These are phyloP conservation scores for Podospora appendiculata DNA, from an alignment of 495 filamentous ascomycete genomes.

Conservation along the genomic window DNA sequence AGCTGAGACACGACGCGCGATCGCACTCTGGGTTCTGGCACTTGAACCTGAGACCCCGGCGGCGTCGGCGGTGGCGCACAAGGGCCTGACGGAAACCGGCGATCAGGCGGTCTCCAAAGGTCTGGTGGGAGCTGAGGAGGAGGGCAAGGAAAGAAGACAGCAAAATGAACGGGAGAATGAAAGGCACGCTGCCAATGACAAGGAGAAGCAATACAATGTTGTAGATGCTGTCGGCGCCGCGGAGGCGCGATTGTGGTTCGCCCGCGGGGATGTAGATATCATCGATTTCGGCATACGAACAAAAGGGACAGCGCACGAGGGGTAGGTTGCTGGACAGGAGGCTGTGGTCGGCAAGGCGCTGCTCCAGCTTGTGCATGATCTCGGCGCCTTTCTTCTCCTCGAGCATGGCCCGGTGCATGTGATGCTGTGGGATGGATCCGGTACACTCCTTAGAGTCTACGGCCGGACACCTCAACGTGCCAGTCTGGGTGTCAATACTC, in stretches of 20 bases:
- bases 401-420: slow-evolving; percentile 64
- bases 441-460: slow-evolving; percentile 59
- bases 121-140: slow-evolving; percentile 27
- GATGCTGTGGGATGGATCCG: slow-evolving; percentile 59
- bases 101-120: slow-evolving; percentile 25
- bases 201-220: slow-evolving; percentile 34
- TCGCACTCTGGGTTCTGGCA: slow-evolving; percentile 62
- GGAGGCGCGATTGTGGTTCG: slow-evolving; percentile 40
- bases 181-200: slow-evolving; percentile 38
- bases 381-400: slow-evolving; percentile 61
- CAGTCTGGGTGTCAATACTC: slow-evolving; percentile 62
- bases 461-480: slow-evolving; percentile 74
- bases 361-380: slow-evolving; percentile 62
- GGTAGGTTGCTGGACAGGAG: slow-evolving; percentile 63
- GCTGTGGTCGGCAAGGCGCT: slow-evolving; percentile 63
- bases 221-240: slow-evolving; percentile 32
- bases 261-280: slow-evolving; percentile 58
- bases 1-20: slow-evolving; percentile 70
- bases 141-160: slow-evolving; percentile 20
- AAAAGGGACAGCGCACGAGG: slow-evolving; percentile 85
- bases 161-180: slow-evolving; percentile 42
- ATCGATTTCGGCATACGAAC: slow-evolving; percentile 81
- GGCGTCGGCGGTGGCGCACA: slow-evolving; percentile 51
- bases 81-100: slow-evolving; percentile 47
- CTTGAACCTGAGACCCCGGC: slow-evolving; percentile 60